Evolutionary conservation across 495 filamentous ascomycete genomes (phyloP).

Genomic region (Hypoxylon subgilvum): DNA sequence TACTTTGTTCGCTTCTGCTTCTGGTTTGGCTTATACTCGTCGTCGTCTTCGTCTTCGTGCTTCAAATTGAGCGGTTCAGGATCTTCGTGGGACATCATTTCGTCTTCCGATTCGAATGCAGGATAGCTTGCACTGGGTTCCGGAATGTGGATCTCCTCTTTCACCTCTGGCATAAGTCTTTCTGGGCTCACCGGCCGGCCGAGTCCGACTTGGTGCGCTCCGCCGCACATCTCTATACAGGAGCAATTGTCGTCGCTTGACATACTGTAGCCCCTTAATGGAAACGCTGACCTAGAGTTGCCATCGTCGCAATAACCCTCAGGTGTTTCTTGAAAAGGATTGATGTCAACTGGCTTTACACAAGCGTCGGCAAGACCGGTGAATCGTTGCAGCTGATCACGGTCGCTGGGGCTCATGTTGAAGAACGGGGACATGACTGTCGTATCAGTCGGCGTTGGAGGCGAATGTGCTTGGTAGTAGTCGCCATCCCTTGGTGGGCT

Average conservation of each 20-base stretch:
- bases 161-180: slow-evolving; percentile 26
- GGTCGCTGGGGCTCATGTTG: slow-evolving; percentile 18
- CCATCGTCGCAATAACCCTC: slow-evolving; percentile 41
- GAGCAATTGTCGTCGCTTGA: slow-evolving; percentile 34
- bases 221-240: slow-evolving; percentile 17
- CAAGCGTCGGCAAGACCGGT: slow-evolving; percentile 40
- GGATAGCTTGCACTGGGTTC: slow-evolving; percentile 29
- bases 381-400: slow-evolving; percentile 36
- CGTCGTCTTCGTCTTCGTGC: slow-evolving; percentile 31
- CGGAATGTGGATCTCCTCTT: slow-evolving; percentile 44
- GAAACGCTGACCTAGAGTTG: slow-evolving; percentile 20
- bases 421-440: slow-evolving; percentile 37
- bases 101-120: slow-evolving; percentile 16
- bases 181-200: slow-evolving; percentile 31
- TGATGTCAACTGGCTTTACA: slow-evolving; percentile 50
- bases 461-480: slow-evolving; percentile 43
- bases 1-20: slow-evolving; percentile 20
- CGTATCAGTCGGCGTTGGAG: slow-evolving; percentile 44
- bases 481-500: slow-evolving; percentile 50
- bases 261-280: slow-evolving; percentile 37
- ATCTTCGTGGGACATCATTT: slow-evolving; percentile 17
- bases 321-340: slow-evolving; percentile 39
- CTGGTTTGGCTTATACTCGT: slow-evolving; percentile 32
- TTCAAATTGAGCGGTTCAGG: slow-evolving; percentile 15
- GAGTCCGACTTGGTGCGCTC: slow-evolving; percentile 9